Percentiles rank a stretch among this genome's conserved stretches.
Conservation (phyloP, 2,329 filamentous ascomycete genomes). For the Fusarium luffae region DNA sequence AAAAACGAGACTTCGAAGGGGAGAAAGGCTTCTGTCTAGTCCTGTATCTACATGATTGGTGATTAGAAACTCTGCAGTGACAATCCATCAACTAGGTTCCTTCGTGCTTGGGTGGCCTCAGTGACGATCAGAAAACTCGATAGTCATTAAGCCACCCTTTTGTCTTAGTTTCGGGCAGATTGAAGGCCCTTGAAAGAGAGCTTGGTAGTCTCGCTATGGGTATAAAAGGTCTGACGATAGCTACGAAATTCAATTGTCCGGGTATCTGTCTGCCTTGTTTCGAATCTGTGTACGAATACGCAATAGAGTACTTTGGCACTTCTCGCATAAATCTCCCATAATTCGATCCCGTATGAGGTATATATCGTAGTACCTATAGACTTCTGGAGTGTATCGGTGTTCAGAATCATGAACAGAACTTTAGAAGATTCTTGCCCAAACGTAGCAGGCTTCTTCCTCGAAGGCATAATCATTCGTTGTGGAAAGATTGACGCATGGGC, state of each 20-base stretch:
- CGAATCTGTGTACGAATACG: background rate
- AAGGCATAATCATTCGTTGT: background rate
- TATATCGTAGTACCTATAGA: rapidly evolving
- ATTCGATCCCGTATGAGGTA: background rate
- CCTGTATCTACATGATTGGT: background rate
- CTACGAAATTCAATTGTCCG: background rate
- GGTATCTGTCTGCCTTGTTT: background rate
- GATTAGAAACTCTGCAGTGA: background rate
- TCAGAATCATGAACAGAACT: background rate
- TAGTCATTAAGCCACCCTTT: background rate
- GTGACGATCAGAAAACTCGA: background rate
- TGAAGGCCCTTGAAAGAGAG: background rate
- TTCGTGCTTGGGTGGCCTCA: background rate
- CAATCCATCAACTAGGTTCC: background rate
- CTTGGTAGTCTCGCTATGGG: background rate
- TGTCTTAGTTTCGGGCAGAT: background rate
- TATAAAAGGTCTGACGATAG: background rate
- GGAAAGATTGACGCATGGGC: background rate
- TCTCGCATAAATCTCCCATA: background rate
- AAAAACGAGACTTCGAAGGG: background rate
- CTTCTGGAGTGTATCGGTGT: background rate
- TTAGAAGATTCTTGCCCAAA: background rate
- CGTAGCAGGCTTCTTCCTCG: background rate
- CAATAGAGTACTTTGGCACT: background rate
- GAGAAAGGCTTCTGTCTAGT: background rate